Evolutionary conservation across 768 basidiomycete genomes (phyloP).

Genomic region (Cytidiella melzeri): DNA sequence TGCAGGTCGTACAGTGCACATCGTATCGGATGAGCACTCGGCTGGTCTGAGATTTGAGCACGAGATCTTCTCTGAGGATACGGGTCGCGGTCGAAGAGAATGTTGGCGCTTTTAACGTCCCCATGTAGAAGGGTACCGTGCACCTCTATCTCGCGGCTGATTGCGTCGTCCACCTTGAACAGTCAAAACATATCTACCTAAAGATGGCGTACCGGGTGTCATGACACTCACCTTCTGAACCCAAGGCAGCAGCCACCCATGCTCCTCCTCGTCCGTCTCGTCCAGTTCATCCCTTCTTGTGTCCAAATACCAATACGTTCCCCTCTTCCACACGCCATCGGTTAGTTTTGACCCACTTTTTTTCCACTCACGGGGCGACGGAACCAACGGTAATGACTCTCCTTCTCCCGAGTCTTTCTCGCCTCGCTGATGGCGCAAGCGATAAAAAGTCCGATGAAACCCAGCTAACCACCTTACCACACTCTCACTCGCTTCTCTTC

Average conservation of each 20-base stretch:
- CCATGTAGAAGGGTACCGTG: slow-evolving; percentile 14
- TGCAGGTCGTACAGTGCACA: slow-evolving; percentile 16
- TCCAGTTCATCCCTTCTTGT: slow-evolving; percentile 13
- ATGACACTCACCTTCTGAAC: slow-evolving; percentile 10
- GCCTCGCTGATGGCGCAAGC: background rate
- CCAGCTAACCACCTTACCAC: slow-evolving; percentile 14
- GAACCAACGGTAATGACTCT: slow-evolving; percentile 1
- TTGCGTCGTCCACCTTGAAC: slow-evolving; percentile 13
- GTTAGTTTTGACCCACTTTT: background rate
- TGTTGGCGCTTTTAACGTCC: slow-evolving; percentile 15
- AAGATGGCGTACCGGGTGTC: background rate
- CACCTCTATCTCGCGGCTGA: slow-evolving; percentile 2
- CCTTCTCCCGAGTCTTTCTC: background rate
- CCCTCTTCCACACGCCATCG: slow-evolving; percentile 12
- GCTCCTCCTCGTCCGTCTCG: slow-evolving; percentile 9
- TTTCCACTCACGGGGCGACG: slow-evolving; percentile 6
- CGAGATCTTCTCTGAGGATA: slow-evolving; percentile 3
- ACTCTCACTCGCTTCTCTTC: slow-evolving; percentile 4
- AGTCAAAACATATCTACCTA: no score
- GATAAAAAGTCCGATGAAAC: slow-evolving; percentile 11
- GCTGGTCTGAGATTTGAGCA: no score
- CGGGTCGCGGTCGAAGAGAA: slow-evolving; percentile 11
- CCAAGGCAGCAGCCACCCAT: slow-evolving; percentile 14
- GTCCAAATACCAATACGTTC: slow-evolving; percentile 15
- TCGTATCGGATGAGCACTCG: background rate